Base-by-base conservation (phyloP, 2,329 filamentous ascomycete genomes). In the Xylariaceae sp. region DNA sequence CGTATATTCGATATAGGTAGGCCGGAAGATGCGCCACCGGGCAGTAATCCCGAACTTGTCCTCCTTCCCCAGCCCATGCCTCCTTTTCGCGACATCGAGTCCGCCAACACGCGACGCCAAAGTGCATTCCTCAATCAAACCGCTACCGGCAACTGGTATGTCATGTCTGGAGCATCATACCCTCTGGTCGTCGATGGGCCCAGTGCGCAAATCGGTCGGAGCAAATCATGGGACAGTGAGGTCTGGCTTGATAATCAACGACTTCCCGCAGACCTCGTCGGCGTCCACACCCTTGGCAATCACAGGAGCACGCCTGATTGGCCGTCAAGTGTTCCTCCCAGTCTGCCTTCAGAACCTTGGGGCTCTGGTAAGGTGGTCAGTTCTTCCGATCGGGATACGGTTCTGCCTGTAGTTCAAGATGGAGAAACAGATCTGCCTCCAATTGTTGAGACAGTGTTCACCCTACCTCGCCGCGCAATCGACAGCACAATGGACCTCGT, bases 71-170 rank as follows among this genome's bases (percentile, higher is more conserved):
- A 97, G 65, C 94, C 94, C 0, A 75, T 84, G 18, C 84, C 89
- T 61, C 86, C 80, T 2, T 68, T 74, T 3, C 72, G 74, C 16
- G 75, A 82, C 47, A 73, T 77, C n/a, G 69, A 73, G 2, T 71
- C 73, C 14, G 73, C 73, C 22, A 75, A 78, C 34, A 76, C 80
- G 43, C 77, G 85, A 31, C 80, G 78, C 57, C 79, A 81, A 55
- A 84, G 82, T 51, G 84, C 97, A 1, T 96, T 94, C 65, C 79
- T 97, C 53, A 96, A 97, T 67, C 87, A 87, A 60, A 97, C 92
- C 1, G 83, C 88, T 50, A 76, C 78, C n/a, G 93, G 92, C 31
- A 88, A 89, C 55, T 97, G 93, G 91, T 99, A 93, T 69, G 94
- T 92, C 31, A 80, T 97, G 72, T 97, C 93, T 1, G 93, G 95